These are phyloP conservation scores for Neurospora tetrasperma DNA, from an alignment of 495 filamentous ascomycete species.

Conservation along the genomic window DNA sequence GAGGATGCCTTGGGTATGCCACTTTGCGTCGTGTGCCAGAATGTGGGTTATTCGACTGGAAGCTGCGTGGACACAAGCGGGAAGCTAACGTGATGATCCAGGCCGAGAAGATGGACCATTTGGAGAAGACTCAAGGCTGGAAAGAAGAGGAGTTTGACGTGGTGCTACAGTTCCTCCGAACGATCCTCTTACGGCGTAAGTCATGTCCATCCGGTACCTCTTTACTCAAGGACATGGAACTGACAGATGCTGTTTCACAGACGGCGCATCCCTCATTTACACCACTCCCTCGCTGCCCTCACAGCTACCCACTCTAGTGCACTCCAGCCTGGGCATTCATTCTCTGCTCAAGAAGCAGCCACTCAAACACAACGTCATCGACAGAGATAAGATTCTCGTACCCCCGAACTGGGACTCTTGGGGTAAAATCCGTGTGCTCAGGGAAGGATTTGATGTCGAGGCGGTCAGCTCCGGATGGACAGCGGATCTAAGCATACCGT, in stretches of 20 bases:
- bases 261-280: slow-evolving; percentile 86
- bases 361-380: slow-evolving; percentile 90
- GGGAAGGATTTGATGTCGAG: slow-evolving; percentile 93
- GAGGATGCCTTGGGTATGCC: slow-evolving; percentile 84
- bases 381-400: slow-evolving; percentile 87
- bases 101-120: slow-evolving; percentile 79
- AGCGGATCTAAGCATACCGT: slow-evolving; percentile 58
- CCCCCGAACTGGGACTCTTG: slow-evolving; percentile 98
- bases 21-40: slow-evolving; percentile 86
- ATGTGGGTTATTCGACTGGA: slow-evolving; percentile 43
- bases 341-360: slow-evolving; percentile 75
- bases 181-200: slow-evolving; percentile 76
- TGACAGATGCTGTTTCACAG: slow-evolving; percentile 34
- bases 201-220: not conserved
- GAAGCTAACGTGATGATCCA: slow-evolving; percentile 28
- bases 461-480: slow-evolving; percentile 74
- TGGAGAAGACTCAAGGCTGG: slow-evolving; percentile 83
- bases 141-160: slow-evolving; percentile 91
- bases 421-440: slow-evolving; percentile 89
- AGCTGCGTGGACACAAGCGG: not conserved
- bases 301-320: slow-evolving; percentile 70
- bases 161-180: slow-evolving; percentile 78
- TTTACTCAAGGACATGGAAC: not conserved
- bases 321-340: slow-evolving; percentile 81
- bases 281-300: slow-evolving; percentile 71